Conservation (phyloP, 1,139 yeast species). For the Pichia sp. region DNA sequence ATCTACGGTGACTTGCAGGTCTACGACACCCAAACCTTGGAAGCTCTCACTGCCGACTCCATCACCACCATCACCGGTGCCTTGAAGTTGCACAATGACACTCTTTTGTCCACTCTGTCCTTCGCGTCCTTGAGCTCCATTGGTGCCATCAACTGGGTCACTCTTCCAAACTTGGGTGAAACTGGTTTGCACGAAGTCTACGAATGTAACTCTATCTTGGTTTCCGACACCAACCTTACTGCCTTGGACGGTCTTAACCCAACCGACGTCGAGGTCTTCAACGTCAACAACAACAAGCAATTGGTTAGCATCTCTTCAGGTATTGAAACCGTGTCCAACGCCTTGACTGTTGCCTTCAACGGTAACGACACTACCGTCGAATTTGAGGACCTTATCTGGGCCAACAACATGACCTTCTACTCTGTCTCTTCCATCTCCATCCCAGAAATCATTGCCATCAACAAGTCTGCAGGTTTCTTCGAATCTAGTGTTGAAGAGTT, state of each 20-base stretch:
- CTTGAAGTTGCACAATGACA: conserved; percentile 58
- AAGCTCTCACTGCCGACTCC: conserved; percentile 69
- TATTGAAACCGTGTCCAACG: conserved; percentile 67
- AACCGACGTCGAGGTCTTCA: conserved; percentile 63
- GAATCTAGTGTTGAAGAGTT: conserved; percentile 58
- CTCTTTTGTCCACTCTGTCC: conserved; percentile 62
- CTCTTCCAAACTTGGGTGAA: conserved; percentile 73
- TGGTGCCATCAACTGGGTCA: conserved; percentile 71
- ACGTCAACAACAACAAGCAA: conserved; percentile 83
- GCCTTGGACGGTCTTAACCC: conserved; percentile 80
- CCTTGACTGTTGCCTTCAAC: conserved; percentile 78
- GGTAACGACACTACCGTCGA: conserved; percentile 66
- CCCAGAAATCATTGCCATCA: conserved; percentile 62
- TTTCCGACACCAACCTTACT: conserved; percentile 83
- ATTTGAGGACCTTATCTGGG: conserved; percentile 71
- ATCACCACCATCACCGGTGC: conserved; percentile 71
- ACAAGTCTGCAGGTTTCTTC: conserved; percentile 76
- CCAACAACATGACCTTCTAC: conserved; percentile 81
- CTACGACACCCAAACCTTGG: conserved; percentile 59
- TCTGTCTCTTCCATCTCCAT: conserved; percentile 70
- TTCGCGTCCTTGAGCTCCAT: conserved; percentile 79
- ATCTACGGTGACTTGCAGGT: conserved; percentile 72
- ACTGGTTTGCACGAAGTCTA: conserved; percentile 78
- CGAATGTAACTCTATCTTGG: conserved; percentile 64
- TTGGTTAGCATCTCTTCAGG: conserved; percentile 68